phyloP scores from a whole-genome alignment of 2,329 filamentous ascomycete species.

The Fusarium sp. region DNA sequence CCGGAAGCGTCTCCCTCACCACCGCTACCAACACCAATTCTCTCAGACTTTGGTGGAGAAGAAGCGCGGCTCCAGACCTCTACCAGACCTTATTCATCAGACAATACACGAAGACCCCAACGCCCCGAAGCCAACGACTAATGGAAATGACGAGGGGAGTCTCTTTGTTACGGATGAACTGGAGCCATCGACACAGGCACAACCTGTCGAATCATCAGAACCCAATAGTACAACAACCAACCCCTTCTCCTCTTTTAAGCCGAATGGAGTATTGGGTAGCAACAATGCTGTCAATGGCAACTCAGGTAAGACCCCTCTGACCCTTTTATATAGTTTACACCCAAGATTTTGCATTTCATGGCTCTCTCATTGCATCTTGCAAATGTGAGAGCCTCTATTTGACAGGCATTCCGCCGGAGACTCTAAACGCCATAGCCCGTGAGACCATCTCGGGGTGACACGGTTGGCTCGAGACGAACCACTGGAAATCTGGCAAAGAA shows the following conservation, averaged over 20 bases:
- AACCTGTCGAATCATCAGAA: slow-evolving; percentile 7
- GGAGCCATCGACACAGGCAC: slow-evolving; percentile 7
- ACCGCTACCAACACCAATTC: slow-evolving; percentile 64
- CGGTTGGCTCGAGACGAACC: slow-evolving; percentile 41
- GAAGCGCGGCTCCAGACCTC: slow-evolving; percentile 63
- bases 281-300: slow-evolving; percentile 20
- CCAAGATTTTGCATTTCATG: slow-evolving; percentile 38
- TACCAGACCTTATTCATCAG: slow-evolving; percentile 66
- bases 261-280: slow-evolving; percentile 10
- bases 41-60: slow-evolving; percentile 67
- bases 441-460: slow-evolving; percentile 26
- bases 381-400: slow-evolving; percentile 18
- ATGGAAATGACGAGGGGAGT: slow-evolving; percentile 39
- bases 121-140: slow-evolving; percentile 14
- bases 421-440: slow-evolving; percentile 37
- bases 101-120: slow-evolving; percentile 60
- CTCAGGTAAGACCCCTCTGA: slow-evolving; percentile 38
- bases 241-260: slow-evolving; percentile 25
- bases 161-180: slow-evolving; percentile 43
- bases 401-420: slow-evolving; percentile 42
- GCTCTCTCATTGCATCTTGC: slow-evolving; percentile 18
- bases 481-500: slow-evolving; percentile 43
- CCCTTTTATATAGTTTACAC: slow-evolving; percentile 33
- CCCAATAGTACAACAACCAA: slow-evolving; percentile 15
- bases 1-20: slow-evolving; percentile 57